phyloP scores from a whole-genome alignment of 768 basidiomycete genomes.

The Russula olivacea region DNA sequence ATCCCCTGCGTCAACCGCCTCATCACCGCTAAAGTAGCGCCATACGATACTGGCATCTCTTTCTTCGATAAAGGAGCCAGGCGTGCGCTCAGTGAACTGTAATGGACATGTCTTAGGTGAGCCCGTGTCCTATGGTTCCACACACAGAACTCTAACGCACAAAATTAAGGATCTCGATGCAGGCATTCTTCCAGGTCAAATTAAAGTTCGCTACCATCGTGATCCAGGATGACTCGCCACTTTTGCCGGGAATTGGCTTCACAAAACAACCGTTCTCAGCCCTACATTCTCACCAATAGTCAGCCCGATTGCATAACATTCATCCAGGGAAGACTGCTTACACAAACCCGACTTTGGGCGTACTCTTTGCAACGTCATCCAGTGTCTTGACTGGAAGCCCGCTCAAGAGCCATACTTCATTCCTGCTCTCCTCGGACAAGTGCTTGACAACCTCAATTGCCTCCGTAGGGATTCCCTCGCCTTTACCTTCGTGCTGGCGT shows the following conservation, averaged over 20 bases:
- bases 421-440: slow-evolving; percentile 57
- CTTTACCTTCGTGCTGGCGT: slow-evolving; percentile 22
- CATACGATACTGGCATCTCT: slow-evolving; percentile 78
- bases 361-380: slow-evolving; percentile 52
- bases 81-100: slow-evolving; percentile 85
- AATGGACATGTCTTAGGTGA: not conserved
- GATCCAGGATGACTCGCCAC: slow-evolving; percentile 51
- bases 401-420: slow-evolving; percentile 79
- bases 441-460: slow-evolving; percentile 46
- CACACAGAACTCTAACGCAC: slow-evolving; percentile 40
- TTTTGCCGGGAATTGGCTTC: slow-evolving; percentile 42
- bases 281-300: slow-evolving; percentile 31
- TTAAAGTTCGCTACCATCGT: slow-evolving; percentile 77
- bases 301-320: not conserved
- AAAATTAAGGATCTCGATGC: slow-evolving; percentile 78
- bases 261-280: slow-evolving; percentile 89
- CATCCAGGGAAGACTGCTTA: slow-evolving; percentile 36
- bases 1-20: slow-evolving; percentile 38
- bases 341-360: slow-evolving; percentile 72
- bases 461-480: slow-evolving; percentile 29
- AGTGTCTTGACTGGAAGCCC: slow-evolving; percentile 62
- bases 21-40: slow-evolving; percentile 68
- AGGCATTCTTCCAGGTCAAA: slow-evolving; percentile 73
- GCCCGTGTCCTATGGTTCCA: not conserved
- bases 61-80: slow-evolving; percentile 79